A percentile compares a stretch with the other conserved stretches of the same genome.
Conservation (phyloP, 495 filamentous ascomycete genomes). For the Lepraria neglecta region DNA sequence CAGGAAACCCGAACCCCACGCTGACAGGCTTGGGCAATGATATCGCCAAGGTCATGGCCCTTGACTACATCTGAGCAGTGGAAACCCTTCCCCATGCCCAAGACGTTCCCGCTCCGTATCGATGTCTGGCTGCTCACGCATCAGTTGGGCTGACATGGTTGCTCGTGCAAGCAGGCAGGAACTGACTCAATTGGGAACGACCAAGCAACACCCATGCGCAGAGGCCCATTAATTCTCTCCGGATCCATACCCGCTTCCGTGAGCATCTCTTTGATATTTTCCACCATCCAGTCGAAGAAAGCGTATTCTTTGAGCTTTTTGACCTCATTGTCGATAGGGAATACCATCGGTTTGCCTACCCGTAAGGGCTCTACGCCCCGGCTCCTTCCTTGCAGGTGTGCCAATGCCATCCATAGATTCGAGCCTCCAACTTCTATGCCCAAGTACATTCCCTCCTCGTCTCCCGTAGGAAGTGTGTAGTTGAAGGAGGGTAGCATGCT, state of each 20-base stretch:
- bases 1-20: conserved; percentile 33
- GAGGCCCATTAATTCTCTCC: conserved; percentile 34
- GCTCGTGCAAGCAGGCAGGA: neutral
- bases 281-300: conserved; percentile 68
- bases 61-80: conserved; percentile 50
- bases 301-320: conserved; percentile 46
- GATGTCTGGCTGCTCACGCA: conserved; percentile 45
- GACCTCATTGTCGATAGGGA: conserved; percentile 49
- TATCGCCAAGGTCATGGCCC: conserved; percentile 52
- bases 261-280: conserved; percentile 50
- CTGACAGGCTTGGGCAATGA: conserved; percentile 53
- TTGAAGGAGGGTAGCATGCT: conserved; percentile 65
- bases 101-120: conserved; percentile 48
- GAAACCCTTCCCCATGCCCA: conserved; percentile 65
- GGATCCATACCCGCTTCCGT: conserved; percentile 12
- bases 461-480: conserved; percentile 53
- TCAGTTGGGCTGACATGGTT: conserved; percentile 11
- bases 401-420: conserved; percentile 57
- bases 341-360: conserved; percentile 45
- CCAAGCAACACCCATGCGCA: conserved; percentile 61
- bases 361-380: conserved; percentile 40
- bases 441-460: conserved; percentile 54
- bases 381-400: conserved; percentile 47
- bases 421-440: conserved; percentile 64
- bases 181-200: conserved; percentile 61